These are phyloP conservation scores for Astrephomene gubernaculifera DNA, from an alignment of 139 green algal genomes.

Conservation along the genomic window DNA sequence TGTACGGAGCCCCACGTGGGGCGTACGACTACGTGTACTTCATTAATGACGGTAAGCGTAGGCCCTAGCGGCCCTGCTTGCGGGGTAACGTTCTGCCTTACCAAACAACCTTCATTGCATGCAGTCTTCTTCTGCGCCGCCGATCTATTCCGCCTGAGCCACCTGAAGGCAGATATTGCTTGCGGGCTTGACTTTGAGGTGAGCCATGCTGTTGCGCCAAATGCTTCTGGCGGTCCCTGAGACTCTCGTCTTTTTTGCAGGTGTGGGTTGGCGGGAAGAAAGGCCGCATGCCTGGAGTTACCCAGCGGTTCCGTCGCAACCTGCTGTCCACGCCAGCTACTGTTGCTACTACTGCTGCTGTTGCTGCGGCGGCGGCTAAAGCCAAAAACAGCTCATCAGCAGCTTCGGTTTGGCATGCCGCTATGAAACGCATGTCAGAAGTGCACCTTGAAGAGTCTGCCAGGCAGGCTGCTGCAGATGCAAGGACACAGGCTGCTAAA, in stretches of 20 bases:
- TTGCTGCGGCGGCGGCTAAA: too few species aligned
- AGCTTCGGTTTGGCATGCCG: constrained; percentile 13
- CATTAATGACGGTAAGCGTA: constrained; percentile 22
- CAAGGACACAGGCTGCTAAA: background rate
- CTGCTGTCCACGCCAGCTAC: background rate
- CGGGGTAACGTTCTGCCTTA: too few species aligned
- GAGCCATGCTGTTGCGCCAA: background rate
- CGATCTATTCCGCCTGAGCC: background rate
- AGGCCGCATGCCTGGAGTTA: background rate
- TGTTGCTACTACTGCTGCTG: background rate
- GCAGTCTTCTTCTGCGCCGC: constrained; percentile 23
- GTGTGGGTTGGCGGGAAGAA: constrained; percentile 9
- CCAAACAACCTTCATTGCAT: background rate
- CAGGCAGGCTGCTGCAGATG: constrained; percentile 2
- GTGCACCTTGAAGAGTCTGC: background rate
- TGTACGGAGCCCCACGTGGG: background rate
- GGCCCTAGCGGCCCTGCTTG: too few species aligned
- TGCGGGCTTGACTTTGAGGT: constrained; percentile 23
- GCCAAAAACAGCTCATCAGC: too few species aligned
- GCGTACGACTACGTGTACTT: constrained; percentile 18
- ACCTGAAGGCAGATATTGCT: background rate
- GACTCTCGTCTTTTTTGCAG: background rate
- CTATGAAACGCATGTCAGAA: background rate
- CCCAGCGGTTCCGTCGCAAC: background rate
- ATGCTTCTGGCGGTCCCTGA: background rate